Conservation (phyloP, 805 yeast species). For the Metschnikowia hibisci region DNA sequence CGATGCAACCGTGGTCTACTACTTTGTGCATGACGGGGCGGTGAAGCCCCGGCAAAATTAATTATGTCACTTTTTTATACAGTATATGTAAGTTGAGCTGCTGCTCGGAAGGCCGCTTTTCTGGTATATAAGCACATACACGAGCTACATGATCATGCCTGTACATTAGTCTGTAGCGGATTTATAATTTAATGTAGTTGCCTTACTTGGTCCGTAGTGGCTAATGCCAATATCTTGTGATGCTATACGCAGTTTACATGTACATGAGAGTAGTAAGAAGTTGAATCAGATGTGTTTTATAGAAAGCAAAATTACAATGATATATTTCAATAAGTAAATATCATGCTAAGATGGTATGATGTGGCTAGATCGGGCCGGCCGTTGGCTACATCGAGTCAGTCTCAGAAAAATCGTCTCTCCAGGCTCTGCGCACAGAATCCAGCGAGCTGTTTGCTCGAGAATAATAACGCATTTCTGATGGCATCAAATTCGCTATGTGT, state of each 20-base stretch:
- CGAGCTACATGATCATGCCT: not conserved
- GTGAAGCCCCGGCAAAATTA: conserved; percentile 58
- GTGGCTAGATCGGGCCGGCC: too few relatives aligned
- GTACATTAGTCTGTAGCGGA: not conserved
- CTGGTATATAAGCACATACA: not conserved
- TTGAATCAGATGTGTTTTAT: too few relatives aligned
- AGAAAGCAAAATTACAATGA: too few relatives aligned
- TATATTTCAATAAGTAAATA: too few relatives aligned
- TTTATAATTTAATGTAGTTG: not conserved
- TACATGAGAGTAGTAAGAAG: too few relatives aligned
- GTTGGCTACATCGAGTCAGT: too few relatives aligned
- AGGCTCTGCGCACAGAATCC: conserved; percentile 1
- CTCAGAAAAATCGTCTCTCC: too few relatives aligned
- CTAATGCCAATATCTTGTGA: too few relatives aligned
- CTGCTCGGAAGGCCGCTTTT: conserved; percentile 1
- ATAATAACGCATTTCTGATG: not conserved
- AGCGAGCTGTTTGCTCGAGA: not conserved
- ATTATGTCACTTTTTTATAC: not conserved
- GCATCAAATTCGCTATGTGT: not conserved
- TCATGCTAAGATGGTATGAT: too few relatives aligned
- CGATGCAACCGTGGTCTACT: conserved; percentile 71
- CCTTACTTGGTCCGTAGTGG: too few relatives aligned
- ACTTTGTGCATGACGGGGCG: conserved; percentile 62
- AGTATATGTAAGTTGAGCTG: not conserved
- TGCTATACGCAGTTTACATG: too few relatives aligned